Conservation (phyloP, 2,329 filamentous ascomycete genomes). For the Phoma sp. region DNA sequence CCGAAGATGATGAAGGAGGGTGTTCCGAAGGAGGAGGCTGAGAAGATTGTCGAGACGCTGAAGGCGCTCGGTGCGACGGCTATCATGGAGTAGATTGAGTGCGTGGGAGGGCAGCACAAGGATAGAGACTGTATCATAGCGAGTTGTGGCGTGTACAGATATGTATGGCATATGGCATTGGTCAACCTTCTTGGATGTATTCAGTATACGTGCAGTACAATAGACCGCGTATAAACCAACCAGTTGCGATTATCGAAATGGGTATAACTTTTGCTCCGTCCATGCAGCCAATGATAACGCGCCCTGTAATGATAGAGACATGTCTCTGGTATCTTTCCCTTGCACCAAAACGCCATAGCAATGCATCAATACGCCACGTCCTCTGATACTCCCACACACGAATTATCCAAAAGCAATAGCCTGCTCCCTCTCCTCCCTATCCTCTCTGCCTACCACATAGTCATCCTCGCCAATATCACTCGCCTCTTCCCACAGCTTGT, state of each 20-base stretch:
- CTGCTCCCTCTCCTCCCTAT: slow-evolving; percentile 63
- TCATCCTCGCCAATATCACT: slow-evolving; percentile 91
- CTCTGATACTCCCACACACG: neutral
- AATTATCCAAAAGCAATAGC: slow-evolving; percentile 51
- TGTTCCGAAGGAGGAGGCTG: slow-evolving; percentile 96
- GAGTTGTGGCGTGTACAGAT: slow-evolving; percentile 48
- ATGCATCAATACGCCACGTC: slow-evolving; percentile 18
- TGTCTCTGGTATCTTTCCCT: slow-evolving; percentile 40
- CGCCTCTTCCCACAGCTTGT: slow-evolving; percentile 83
- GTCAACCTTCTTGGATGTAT: slow-evolving; percentile 37
- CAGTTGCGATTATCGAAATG: neutral
- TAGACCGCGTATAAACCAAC: slow-evolving; percentile 22
- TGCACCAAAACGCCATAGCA: slow-evolving; percentile 30
- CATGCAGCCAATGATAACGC: neutral
- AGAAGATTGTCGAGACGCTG: slow-evolving; percentile 96
- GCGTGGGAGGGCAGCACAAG: slow-evolving; percentile 4
- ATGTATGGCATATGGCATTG: slow-evolving; percentile 35
- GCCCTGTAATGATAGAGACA: neutral
- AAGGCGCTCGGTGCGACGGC: slow-evolving; percentile 92
- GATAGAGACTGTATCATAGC: slow-evolving; percentile 42
- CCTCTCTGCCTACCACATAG: slow-evolving; percentile 76
- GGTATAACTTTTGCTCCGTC: neutral
- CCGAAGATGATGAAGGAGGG: slow-evolving; percentile 99
- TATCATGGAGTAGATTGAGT: slow-evolving; percentile 76
- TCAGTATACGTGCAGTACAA: slow-evolving; percentile 31